phyloP scores from a whole-genome alignment of 1,284 basidiomycete species.

The Pseudomicrostroma phylloplanum region DNA sequence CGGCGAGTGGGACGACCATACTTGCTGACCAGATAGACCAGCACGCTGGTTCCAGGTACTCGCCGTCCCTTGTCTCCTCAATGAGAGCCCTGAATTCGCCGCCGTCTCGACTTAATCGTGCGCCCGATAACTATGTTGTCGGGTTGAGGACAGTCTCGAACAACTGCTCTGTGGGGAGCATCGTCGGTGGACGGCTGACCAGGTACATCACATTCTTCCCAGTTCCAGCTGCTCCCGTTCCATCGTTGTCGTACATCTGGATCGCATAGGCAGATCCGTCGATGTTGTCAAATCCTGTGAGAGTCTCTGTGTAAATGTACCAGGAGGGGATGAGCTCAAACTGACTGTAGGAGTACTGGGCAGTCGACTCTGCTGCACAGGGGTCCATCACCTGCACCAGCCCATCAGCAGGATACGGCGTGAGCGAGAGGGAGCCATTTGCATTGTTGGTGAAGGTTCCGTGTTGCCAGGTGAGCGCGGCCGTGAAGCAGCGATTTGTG shows the following conservation, averaged over 20 bases:
- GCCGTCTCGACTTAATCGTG: too few relatives aligned
- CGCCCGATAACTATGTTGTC: too few relatives aligned
- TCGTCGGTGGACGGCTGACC: constrained; percentile 33
- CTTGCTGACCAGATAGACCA: too few relatives aligned
- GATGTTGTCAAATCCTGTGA: constrained; percentile 26
- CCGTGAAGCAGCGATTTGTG: constrained; percentile 41
- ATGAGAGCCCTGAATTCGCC: too few relatives aligned
- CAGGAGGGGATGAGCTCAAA: constrained; percentile 34
- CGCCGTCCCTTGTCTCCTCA: too few relatives aligned
- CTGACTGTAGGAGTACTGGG: constrained; percentile 32
- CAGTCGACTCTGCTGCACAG: constrained; percentile 30
- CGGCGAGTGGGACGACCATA: too few relatives aligned
- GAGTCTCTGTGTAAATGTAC: constrained; percentile 32
- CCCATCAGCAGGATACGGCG: constrained; percentile 38
- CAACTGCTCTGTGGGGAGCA: constrained; percentile 44
- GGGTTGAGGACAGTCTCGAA: constrained; percentile 32
- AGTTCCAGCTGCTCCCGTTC: constrained; percentile 11
- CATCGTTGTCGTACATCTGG: constrained; percentile 23
- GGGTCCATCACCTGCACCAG: constrained; percentile 38
- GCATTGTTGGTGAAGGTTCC: constrained; percentile 39
- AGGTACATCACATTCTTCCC: constrained; percentile 27
- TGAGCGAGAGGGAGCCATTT: constrained; percentile 36
- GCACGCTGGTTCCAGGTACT: too few relatives aligned
- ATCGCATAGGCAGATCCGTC: constrained; percentile 26
- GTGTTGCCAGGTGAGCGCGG: constrained; percentile 46